Conservation (phyloP, 1,139 yeast species). For the Scheffersomyces cryptocercus region DNA sequence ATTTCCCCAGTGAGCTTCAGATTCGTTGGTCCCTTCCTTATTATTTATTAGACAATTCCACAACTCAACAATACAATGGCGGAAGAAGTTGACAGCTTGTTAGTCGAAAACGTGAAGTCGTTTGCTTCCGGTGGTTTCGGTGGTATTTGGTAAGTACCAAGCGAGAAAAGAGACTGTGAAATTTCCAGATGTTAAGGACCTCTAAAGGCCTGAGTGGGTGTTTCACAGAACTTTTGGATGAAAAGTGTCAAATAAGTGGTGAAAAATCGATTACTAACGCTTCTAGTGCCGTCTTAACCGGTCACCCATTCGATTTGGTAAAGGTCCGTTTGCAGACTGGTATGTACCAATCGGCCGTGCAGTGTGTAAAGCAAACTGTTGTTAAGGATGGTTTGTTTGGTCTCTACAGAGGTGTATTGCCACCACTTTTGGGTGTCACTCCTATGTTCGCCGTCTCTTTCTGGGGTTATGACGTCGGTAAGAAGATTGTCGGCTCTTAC, state of each 20-base stretch:
- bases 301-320: slow-evolving; percentile 93
- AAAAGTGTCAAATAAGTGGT: no score
- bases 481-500: slow-evolving; percentile 58
- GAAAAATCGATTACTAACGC: slow-evolving; percentile 4
- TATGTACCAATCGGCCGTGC: slow-evolving; percentile 57
- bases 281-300: slow-evolving; percentile 78
- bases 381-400: slow-evolving; percentile 75
- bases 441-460: slow-evolving; percentile 98
- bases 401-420: slow-evolving; percentile 82
- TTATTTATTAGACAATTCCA: no score
- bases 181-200: no score
- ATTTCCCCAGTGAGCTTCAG: no score
- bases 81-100: slow-evolving; percentile 53
- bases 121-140: slow-evolving; percentile 85
- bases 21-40: no score
- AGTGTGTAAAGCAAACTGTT: slow-evolving; percentile 69
- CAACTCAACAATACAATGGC: slow-evolving; percentile 6
- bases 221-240: no score
- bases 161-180: no score
- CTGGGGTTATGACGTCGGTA: slow-evolving; percentile 98
- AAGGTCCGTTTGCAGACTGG: slow-evolving; percentile 90
- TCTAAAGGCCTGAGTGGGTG: no score
- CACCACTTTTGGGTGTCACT: slow-evolving; percentile 92
- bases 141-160: slow-evolving; percentile 40
- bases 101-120: slow-evolving; percentile 64